These are phyloP conservation scores for Plasmopara muralis DNA, from an alignment of 352 stramenopile genomes.

Conservation along the genomic window DNA sequence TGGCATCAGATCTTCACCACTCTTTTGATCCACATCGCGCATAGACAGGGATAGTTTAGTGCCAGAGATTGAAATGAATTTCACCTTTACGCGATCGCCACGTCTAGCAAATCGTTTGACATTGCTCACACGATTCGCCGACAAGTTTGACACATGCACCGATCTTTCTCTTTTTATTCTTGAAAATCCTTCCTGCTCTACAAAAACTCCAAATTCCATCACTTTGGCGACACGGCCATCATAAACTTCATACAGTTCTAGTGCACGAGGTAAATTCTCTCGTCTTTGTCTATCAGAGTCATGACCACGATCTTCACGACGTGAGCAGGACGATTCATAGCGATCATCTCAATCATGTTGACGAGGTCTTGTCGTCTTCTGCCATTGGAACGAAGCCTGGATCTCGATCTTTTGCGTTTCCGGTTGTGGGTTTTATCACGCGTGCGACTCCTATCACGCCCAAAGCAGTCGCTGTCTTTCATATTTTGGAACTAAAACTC, in stretches of 20 bases:
- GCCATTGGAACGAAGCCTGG: slow-evolving; percentile 28
- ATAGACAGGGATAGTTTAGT: slow-evolving; percentile 93
- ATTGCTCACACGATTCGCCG: slow-evolving; percentile 78
- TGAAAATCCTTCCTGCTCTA: slow-evolving; percentile 82
- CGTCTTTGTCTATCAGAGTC: slow-evolving; percentile 11
- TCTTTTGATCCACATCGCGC: slow-evolving; percentile 96
- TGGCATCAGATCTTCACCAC: slow-evolving; percentile 92
- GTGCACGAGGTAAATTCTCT: slow-evolving; percentile 25
- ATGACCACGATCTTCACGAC: slow-evolving; percentile 14
- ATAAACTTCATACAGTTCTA: slow-evolving; percentile 94
- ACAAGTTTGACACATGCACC: slow-evolving; percentile 93
- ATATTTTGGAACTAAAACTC: slow-evolving; percentile 11
- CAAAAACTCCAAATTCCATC: slow-evolving; percentile 97
- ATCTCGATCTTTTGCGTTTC: slow-evolving; percentile 33
- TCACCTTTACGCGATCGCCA: slow-evolving; percentile 93
- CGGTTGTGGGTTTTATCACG: slow-evolving; percentile 24
- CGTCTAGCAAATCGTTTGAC: slow-evolving; percentile 83
- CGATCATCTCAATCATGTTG: slow-evolving; percentile 22
- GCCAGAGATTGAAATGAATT: slow-evolving; percentile 91
- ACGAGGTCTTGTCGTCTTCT: slow-evolving; percentile 13
- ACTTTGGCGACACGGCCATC: slow-evolving; percentile 90
- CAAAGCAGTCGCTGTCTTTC: slow-evolving; percentile 21
- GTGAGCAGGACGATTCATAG: slow-evolving; percentile 21
- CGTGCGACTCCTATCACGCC: slow-evolving; percentile 21
- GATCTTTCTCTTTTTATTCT: slow-evolving; percentile 86